A percentile compares a stretch with the other conserved stretches of the same genome.
These are phyloP conservation scores for Brassica balearica DNA, from an alignment of 441 rosid species.

Conservation along the genomic window DNA sequence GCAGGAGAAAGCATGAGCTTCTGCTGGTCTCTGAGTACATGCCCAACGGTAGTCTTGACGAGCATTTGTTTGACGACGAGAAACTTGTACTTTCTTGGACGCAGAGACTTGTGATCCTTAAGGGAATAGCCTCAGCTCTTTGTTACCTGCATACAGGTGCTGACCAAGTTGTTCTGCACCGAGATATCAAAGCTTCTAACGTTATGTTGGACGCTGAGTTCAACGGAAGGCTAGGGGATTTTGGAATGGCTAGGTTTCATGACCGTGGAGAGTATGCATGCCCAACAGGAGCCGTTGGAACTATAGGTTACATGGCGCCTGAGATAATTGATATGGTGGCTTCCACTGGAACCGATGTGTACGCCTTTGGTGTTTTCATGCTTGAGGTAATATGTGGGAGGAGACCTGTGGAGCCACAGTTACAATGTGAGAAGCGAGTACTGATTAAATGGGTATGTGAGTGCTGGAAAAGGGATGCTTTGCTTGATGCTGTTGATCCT, in stretches of 20 bases:
- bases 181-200: conserved; percentile 64
- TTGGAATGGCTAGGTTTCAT: background rate
- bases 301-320: background rate
- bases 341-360: background rate
- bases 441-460: conserved; percentile 15
- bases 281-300: background rate
- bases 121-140: conserved; percentile 57
- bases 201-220: conserved; percentile 52
- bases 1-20: conserved; percentile 23
- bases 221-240: conserved; percentile 21
- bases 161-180: conserved; percentile 60
- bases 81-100: conserved; percentile 26
- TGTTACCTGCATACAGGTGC: conserved; percentile 65
- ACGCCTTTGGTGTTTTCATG: background rate
- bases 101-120: conserved; percentile 35
- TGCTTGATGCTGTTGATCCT: background rate
- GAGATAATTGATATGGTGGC: background rate
- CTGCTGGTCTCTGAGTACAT: conserved; percentile 35
- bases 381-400: background rate
- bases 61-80: conserved; percentile 21
- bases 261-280: background rate
- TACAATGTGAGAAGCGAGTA: background rate
- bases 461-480: conserved; percentile 11
- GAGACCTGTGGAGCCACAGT: background rate
- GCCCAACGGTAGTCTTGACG: conserved; percentile 30